Base-by-base conservation (phyloP, 2,329 filamentous ascomycete species). In the Trichoderma sp. region DNA sequence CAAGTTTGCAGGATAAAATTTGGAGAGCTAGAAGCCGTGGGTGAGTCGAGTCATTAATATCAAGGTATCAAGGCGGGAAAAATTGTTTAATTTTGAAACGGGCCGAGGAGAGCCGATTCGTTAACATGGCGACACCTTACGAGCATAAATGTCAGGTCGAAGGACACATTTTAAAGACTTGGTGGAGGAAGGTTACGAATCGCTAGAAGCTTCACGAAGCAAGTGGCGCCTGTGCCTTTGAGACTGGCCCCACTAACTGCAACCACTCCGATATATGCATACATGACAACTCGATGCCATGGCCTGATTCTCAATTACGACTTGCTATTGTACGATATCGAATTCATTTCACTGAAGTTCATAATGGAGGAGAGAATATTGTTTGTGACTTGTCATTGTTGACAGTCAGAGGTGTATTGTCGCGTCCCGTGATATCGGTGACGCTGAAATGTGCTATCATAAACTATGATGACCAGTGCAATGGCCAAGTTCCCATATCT, bases 331-430 rank as follows among this genome's bases (percentile, higher is more conserved):
- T 39, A 18, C 36, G 36, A 15, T 39, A 26, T 26, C 24, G 51
- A 15, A 7, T 24, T 56, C 24, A 58, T 58, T n/a, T 58, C 56
- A 58, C 56, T 18, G 12, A 30, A 6, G 11, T 5, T 58, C 53
- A 57, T 24, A 2, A 12, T 28, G 30, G 61, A 32, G 6, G 21
- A 39, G 34, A 51, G 3, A 34, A 1, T 5, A 69, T 39, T 39
- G 14, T 30, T 61, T 28, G 34, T 28, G 32, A 68, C 14, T 36
- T 39, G 65, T 47, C 53, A 24, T 92, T 90, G 6, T 92, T 90
- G 39, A 51, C 66, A 43, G 36, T 26, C 21, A 36, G n/a, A n/a
- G 57, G 15, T 51, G 66, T 69, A 69, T 69, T 69, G 66, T 6
- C n/a, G 66, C 66, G 66, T 34, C 30, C 66, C 66, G 21, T n/a